Evolutionary conservation across 306 rosid species (phyloP).

Genomic region (Potentilla sterilis): DNA sequence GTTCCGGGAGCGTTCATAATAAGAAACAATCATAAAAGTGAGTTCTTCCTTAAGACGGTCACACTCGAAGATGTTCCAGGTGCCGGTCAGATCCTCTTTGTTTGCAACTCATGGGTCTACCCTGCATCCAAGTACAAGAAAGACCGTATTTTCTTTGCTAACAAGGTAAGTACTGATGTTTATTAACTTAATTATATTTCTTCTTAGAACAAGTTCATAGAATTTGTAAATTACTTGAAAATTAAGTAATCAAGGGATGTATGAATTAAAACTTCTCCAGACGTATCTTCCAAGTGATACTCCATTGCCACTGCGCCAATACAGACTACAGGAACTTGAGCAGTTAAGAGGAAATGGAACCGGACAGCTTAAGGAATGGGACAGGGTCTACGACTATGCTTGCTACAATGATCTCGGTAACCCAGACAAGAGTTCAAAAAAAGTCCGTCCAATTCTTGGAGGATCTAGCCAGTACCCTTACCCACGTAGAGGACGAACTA

Average conservation of each 20-base stretch:
- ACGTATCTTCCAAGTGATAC: conserved; percentile 63
- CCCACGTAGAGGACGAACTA: conserved; percentile 82
- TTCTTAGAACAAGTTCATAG: too few species aligned
- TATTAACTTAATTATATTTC: too few species aligned
- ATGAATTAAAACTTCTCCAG: conserved; percentile 21
- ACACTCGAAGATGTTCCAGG: conserved; percentile 55
- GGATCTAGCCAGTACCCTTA: conserved; percentile 60
- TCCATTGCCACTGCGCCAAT: conserved; percentile 47
- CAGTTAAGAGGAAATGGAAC: conserved; percentile 61
- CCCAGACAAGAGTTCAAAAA: conserved; percentile 34
- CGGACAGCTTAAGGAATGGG: conserved; percentile 65
- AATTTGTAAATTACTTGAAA: background rate
- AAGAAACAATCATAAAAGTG: conserved; percentile 40
- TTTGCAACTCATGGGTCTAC: conserved; percentile 72
- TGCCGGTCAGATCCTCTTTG: conserved; percentile 41
- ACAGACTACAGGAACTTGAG: conserved; percentile 52
- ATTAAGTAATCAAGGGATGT: background rate
- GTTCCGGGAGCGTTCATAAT: conserved; percentile 58
- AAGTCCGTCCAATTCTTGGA: conserved; percentile 68
- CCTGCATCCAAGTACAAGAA: conserved; percentile 30
- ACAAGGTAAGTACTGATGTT: conserved; percentile 43
- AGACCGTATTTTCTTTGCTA: conserved; percentile 58
- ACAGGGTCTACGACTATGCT: conserved; percentile 73
- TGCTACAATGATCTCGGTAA: conserved; percentile 66
- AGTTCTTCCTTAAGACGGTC: conserved; percentile 57